Conservation (phyloP, 768 basidiomycete species). For the Russula griseocarnosa region DNA sequence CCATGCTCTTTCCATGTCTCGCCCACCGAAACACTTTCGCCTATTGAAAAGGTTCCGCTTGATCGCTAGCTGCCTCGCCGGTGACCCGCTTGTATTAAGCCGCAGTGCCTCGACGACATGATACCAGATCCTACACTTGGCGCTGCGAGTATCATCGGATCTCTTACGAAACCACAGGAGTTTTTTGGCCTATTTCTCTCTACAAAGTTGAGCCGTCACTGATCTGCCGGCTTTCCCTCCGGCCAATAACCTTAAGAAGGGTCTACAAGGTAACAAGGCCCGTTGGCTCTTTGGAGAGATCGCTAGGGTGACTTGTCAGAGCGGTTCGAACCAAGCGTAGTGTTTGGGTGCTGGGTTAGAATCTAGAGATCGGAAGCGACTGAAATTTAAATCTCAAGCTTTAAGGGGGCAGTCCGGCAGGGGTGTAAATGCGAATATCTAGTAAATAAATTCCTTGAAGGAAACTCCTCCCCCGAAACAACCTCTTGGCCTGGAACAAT, state of each 20-base stretch:
- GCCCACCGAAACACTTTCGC: slow-evolving; percentile 5
- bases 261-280: not conserved
- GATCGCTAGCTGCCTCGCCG: not conserved
- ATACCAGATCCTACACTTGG: not conserved
- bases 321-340: slow-evolving; percentile 6
- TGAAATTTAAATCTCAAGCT: slow-evolving; percentile 2
- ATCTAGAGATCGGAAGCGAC: not conserved
- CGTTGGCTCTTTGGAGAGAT: not conserved
- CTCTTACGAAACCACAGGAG: not conserved
- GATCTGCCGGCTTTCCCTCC: not conserved
- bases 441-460: slow-evolving; percentile 50
- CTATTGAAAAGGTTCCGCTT: not conserved
- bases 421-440: not conserved
- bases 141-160: not conserved
- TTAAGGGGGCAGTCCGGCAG: not conserved
- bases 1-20: not conserved
- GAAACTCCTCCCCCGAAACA: slow-evolving; percentile 45
- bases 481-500: not conserved
- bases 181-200: not conserved
- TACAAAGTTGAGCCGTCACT: not conserved
- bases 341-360: not conserved
- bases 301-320: not conserved
- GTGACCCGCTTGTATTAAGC: not conserved
- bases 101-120: not conserved
- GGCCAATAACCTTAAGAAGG: not conserved